phyloP scores from a whole-genome alignment of 805 yeast species.

The Kurtzmaniella cleridarum region DNA sequence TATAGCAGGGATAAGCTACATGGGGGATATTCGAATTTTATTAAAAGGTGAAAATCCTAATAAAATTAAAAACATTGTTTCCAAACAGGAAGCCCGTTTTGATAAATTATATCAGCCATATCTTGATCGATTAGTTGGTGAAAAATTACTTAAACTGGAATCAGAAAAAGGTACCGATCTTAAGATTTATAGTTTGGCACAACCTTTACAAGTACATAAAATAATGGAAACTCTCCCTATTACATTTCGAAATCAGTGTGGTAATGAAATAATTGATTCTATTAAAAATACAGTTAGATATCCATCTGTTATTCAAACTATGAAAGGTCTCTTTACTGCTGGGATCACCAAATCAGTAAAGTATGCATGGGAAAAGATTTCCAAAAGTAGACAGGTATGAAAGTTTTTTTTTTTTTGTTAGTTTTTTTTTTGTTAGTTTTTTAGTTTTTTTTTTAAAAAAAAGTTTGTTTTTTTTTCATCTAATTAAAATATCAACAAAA shows the following conservation, averaged over 20 bases:
- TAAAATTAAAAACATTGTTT: conserved; percentile 81
- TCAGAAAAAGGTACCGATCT: conserved; percentile 2
- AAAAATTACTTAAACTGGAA: neutral
- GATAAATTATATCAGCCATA: conserved; percentile 70
- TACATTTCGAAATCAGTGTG: conserved; percentile 40
- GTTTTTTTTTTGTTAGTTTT: neutral
- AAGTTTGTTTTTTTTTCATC: neutral
- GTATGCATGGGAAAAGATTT: conserved; percentile 70
- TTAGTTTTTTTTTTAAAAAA: no score
- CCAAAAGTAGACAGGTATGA: conserved; percentile 15
- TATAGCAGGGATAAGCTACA: conserved; percentile 75
- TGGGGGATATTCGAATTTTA: conserved; percentile 84
- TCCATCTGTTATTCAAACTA: conserved; percentile 71
- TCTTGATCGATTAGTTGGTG: conserved; percentile 35
- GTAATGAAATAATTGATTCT: conserved; percentile 14
- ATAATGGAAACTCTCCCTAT: conserved; percentile 41
- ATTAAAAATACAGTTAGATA: conserved; percentile 45
- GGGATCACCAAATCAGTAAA: conserved; percentile 66
- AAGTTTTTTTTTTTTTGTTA: neutral
- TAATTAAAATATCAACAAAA: no score
- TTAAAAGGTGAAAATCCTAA: conserved; percentile 90
- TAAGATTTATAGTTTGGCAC: neutral
- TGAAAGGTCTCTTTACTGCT: conserved; percentile 84
- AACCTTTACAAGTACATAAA: conserved; percentile 14
- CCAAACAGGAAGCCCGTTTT: conserved; percentile 66